phyloP scores from a whole-genome alignment of 164 flowering plant species.

The Sextonia rubra region DNA sequence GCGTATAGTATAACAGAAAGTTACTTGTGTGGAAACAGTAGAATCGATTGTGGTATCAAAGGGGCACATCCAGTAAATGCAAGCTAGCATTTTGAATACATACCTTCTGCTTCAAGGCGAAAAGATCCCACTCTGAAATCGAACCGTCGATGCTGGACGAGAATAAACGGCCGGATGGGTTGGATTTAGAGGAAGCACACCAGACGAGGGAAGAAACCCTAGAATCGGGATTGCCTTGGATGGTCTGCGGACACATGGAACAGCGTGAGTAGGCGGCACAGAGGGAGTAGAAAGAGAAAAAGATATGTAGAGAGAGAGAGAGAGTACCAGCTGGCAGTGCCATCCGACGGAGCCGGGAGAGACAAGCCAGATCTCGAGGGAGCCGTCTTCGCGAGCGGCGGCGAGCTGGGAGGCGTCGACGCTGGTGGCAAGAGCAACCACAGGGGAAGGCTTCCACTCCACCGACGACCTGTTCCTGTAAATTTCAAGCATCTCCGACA shows the following conservation, averaged over 20 bases:
- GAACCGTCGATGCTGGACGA: constrained; percentile 79
- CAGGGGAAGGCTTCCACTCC: constrained; percentile 86
- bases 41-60: not conserved
- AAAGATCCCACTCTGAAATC: constrained; percentile 80
- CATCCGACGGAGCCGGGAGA: constrained; percentile 93
- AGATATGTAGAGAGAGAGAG: not conserved
- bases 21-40: no score
- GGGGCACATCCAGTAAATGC: not conserved
- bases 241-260: constrained; percentile 35
- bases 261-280: not conserved
- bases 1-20: no score
- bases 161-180: constrained; percentile 47
- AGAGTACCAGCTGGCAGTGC: constrained; percentile 91
- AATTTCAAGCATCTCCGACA: constrained; percentile 33
- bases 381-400: constrained; percentile 90
- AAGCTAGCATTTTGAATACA: not conserved
- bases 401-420: constrained; percentile 79
- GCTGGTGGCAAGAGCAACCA: constrained; percentile 83
- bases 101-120: constrained; percentile 61
- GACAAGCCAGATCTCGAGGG: constrained; percentile 93
- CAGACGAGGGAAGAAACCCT: constrained; percentile 70
- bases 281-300: not conserved
- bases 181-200: constrained; percentile 35
- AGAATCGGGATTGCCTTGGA: constrained; percentile 62
- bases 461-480: constrained; percentile 46